These are phyloP conservation scores for Pleurotus eryngii DNA, from an alignment of 768 basidiomycete genomes.

Conservation along the genomic window DNA sequence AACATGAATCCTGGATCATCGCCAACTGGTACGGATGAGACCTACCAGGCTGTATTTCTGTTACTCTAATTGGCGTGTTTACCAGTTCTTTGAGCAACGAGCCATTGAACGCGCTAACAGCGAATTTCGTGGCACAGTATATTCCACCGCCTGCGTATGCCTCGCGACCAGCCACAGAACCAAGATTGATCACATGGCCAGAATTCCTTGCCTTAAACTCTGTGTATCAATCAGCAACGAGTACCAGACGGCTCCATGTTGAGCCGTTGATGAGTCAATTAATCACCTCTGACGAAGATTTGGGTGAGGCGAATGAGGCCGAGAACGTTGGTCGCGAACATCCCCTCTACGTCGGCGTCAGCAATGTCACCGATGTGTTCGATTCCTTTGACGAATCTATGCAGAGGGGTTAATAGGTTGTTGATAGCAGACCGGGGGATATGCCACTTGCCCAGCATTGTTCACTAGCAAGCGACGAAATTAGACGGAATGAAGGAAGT, in stretches of 20 bases:
- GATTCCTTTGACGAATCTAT: slow-evolving; percentile 67
- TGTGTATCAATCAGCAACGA: slow-evolving; percentile 20
- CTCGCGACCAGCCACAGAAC: slow-evolving; percentile 87
- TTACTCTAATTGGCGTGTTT: slow-evolving; percentile 88
- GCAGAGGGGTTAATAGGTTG: not conserved
- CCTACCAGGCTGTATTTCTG: slow-evolving; percentile 89
- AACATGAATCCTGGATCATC: not conserved
- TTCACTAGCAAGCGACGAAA: slow-evolving; percentile 35
- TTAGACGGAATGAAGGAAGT: not conserved
- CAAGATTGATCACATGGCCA: slow-evolving; percentile 93
- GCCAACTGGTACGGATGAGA: slow-evolving; percentile 14
- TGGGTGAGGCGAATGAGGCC: slow-evolving; percentile 86
- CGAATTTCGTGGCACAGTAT: slow-evolving; percentile 89
- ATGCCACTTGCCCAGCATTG: slow-evolving; percentile 63
- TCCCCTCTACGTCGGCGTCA: slow-evolving; percentile 74
- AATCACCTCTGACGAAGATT: slow-evolving; percentile 55
- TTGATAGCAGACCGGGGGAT: too few relatives aligned
- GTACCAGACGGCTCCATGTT: not conserved
- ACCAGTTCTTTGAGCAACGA: slow-evolving; percentile 85
- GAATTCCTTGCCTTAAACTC: slow-evolving; percentile 76
- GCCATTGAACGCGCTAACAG: slow-evolving; percentile 83
- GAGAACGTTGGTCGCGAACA: slow-evolving; percentile 81
- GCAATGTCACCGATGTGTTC: slow-evolving; percentile 84
- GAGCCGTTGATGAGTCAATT: slow-evolving; percentile 12
- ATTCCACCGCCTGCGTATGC: slow-evolving; percentile 89